Base-by-base conservation (phyloP, 106 monocot species). In the Dendrobium officinale region DNA sequence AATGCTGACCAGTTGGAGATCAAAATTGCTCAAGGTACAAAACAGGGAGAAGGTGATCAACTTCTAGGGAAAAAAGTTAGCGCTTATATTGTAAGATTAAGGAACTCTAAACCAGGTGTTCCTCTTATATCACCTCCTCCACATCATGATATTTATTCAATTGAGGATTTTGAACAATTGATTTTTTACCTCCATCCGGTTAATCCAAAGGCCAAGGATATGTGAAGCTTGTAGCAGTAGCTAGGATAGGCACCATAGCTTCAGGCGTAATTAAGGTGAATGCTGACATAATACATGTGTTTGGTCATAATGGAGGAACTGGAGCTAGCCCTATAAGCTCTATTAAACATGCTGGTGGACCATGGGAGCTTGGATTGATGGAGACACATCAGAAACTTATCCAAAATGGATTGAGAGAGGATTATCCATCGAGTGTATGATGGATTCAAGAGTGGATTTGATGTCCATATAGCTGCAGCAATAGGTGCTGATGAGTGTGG, bases 101-200 rank as follows among this genome's bases (percentile, higher is more conserved):
- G 98, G 55, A 98, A 95, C 67, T 98, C 98, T 47, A 98, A 98
- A 77, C 98, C 98, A 73, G 98, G 98, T 74, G 98, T 98, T 82
- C 98, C 98, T 48, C 92, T 98, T 56, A 98, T 98, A 80, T 98
- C 98, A 55, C 98, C 98, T 78, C 98, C 98, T 51, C 98, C 98
- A n/a, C 98, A 98, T 87, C 98, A 98, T 87, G 98, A 98, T 73
- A 98, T 98, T 80, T 98, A 98, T 85, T 98, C 98, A 27, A 98
- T 98, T 78, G 98, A 98, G 84, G 95, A 98, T 88, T 95, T 98
- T 79, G 98, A 95, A 40, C 98, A 98, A 81, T 88, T 98, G 77
- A 98, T 98, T 81, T 98, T 80, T 89, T 95, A 95, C 64, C 91
- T 98, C 72, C 98, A 98, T 90, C 98, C 95, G 92, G 93, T 95